Evolutionary conservation across 768 basidiomycete genomes (phyloP), one percentile per base, ranked within the genome.

Genomic region (Lactarius sp.): DNA sequence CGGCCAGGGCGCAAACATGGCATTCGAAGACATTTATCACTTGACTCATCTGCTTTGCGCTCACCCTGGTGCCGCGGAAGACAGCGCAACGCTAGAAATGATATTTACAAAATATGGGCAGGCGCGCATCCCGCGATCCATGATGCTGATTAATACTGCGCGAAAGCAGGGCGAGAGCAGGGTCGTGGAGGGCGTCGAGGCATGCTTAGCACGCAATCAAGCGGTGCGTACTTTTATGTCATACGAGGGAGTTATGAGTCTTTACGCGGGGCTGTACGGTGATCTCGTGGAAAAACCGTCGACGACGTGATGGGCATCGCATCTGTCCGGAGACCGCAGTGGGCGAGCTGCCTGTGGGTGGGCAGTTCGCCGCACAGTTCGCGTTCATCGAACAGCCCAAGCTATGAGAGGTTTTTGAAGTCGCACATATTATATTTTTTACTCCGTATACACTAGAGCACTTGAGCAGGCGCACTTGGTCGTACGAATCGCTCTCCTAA

Each of bases 1-100:
- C 18, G 79, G 79, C 1, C 78, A 80, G 71, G 79, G 78, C 34
- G 78, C 79, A 10, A 79, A 79, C 66, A 78, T 79, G 67, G 77
- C 79, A 1, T 75, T 78, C 61, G 78, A 79, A 63, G 79, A 80
- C 64, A 69, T 75, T 31, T 75, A 75, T 60, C 72, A 73, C 60
- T 69, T 80, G 31, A 67, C 73, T 12, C 71, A 71, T 1, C 72
- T 77, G 12, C 73, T 80, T 9, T 54, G 60, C 12, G 64, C 73
- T 46, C 68, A 77, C 67, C 56, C 61, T 14, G 50, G 42, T n/a
- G 61, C 61, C n/a, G 61, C 56, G 33, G 54, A 51, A 33, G 70
- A 74, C 6, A 71, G 72, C 1, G 69, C 69, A 18, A 36, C 59
- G 3, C 74, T 80, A 8, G 64, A 62, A 2, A 59, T 61, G 4